Base-by-base conservation (phyloP, 176 grass and related monocot genomes). In the Stipa capillata region DNA sequence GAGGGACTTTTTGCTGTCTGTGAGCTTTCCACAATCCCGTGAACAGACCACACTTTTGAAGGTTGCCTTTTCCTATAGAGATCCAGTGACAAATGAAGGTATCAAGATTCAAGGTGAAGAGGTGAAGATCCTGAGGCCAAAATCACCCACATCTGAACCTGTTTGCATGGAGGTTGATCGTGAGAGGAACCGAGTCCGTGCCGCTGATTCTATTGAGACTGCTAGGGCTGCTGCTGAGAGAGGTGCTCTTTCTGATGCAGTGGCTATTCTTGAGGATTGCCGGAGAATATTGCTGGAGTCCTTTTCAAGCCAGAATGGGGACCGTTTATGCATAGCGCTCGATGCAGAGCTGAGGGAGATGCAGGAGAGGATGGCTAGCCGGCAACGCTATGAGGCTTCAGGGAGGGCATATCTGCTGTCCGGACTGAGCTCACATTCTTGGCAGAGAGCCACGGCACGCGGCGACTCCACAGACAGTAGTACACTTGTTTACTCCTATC, bases 381-480 rank as follows among this genome's bases (percentile, higher is more conserved):
- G 85, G 58, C 92, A 85, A 75, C 55, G 85, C 4, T 99, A 99
- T 3, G 90, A 93, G 54, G 73, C 83, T 59, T 94, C 92, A 0
- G 96, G 92, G 18, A 86, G 92, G 28, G 96, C 96, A 2, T 99
- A 91, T 34, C 62, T 99, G 74, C 76, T 94, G 7, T 94, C 96
- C 20, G 96, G 96, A 61, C 59, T 99, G 28, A 99, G 96, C 81
- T 94, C 96, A 11, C 96, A 99, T 79, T 95, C 90, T 45, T 94
- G 89, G 96, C 92, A 99, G 81, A 86, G 96, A 29, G 96, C 96
- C 51, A 99, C 92, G 8, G 65, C 90, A 16, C 83, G 92, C 5
- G 92, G 96, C 1, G 92, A 95, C 58, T 99, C 92, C 11, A 95
- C 88, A 17, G 86, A 93, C 39, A 85, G 87, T 8, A 62, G 83